Conservation (phyloP, 495 filamentous ascomycete genomes). For the Tuber microsphaerosporum region DNA sequence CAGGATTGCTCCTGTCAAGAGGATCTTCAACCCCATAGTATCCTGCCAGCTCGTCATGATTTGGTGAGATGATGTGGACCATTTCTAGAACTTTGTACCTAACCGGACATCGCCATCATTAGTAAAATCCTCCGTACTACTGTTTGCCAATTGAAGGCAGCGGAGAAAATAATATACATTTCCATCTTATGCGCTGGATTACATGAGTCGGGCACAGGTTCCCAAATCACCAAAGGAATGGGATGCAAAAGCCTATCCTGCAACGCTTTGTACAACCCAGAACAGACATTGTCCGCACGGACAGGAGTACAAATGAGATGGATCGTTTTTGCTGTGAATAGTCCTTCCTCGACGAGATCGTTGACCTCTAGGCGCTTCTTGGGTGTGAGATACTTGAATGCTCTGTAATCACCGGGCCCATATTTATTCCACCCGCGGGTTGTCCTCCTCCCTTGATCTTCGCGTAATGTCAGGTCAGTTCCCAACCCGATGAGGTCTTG, state of each 20-base stretch:
- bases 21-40: constrained; percentile 59
- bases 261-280: constrained; percentile 36
- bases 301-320: constrained; percentile 79
- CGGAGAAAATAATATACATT: constrained; percentile 54
- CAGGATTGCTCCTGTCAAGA: constrained; percentile 46
- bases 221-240: constrained; percentile 65
- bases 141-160: neutral
- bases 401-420: constrained; percentile 49
- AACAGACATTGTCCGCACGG: constrained; percentile 46
- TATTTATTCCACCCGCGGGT: constrained; percentile 93
- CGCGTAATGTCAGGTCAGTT: constrained; percentile 62
- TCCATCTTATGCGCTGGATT: constrained; percentile 49
- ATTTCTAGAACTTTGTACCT: constrained; percentile 40
- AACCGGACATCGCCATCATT: constrained; percentile 43
- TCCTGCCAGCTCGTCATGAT: constrained; percentile 72
- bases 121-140: neutral
- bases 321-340: constrained; percentile 66
- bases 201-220: constrained; percentile 86
- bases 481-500: constrained; percentile 61
- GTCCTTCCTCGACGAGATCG: constrained; percentile 50
- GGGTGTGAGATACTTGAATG: constrained; percentile 80
- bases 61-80: constrained; percentile 82
- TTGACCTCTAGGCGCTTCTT: constrained; percentile 67
- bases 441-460: constrained; percentile 61
- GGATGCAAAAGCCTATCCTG: neutral